Evolutionary conservation across 768 basidiomycete genomes (phyloP).

Genomic region (Lactifluus volemus): DNA sequence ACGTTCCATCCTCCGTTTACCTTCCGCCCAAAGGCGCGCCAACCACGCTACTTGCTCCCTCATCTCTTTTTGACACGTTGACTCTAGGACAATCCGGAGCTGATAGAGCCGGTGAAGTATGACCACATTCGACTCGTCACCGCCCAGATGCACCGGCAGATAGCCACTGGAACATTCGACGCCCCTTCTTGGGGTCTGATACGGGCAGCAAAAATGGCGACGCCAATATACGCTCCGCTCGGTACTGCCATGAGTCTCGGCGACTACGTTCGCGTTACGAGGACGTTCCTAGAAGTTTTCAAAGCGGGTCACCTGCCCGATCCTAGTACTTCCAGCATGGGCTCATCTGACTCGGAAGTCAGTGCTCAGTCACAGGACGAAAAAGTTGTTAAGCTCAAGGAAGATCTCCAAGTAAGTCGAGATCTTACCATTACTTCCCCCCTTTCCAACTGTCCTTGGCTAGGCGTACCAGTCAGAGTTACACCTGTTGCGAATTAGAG

Average conservation of each 20-base stretch:
- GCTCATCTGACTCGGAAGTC: conserved; percentile 17
- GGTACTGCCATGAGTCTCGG: conserved; percentile 81
- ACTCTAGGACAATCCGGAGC: conserved; percentile 58
- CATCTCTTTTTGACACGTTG: not conserved
- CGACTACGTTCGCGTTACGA: conserved; percentile 69
- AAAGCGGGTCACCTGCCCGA: conserved; percentile 30
- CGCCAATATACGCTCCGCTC: conserved; percentile 78
- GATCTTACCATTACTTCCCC: not conserved
- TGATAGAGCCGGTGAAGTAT: conserved; percentile 59
- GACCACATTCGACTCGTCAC: conserved; percentile 53
- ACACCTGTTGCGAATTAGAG: conserved; percentile 61
- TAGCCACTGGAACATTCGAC: conserved; percentile 71
- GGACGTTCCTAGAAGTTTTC: conserved; percentile 71
- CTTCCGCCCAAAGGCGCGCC: conserved; percentile 51
- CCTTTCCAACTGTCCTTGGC: not conserved
- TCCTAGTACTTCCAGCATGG: conserved; percentile 20
- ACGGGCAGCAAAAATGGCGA: conserved; percentile 65
- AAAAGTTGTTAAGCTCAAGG: conserved; percentile 23
- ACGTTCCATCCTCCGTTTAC: conserved; percentile 66
- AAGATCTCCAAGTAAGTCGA: conserved; percentile 52
- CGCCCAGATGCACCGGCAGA: conserved; percentile 51
- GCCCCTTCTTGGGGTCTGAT: conserved; percentile 80
- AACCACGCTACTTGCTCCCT: not conserved
- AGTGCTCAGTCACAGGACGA: conserved; percentile 20
- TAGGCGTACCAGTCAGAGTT: conserved; percentile 73